Percentiles rank a stretch among this genome's conserved stretches.
Evolutionary conservation across 2,329 filamentous ascomycete genomes (phyloP).

Genomic region (Trichoderma simmonsii): DNA sequence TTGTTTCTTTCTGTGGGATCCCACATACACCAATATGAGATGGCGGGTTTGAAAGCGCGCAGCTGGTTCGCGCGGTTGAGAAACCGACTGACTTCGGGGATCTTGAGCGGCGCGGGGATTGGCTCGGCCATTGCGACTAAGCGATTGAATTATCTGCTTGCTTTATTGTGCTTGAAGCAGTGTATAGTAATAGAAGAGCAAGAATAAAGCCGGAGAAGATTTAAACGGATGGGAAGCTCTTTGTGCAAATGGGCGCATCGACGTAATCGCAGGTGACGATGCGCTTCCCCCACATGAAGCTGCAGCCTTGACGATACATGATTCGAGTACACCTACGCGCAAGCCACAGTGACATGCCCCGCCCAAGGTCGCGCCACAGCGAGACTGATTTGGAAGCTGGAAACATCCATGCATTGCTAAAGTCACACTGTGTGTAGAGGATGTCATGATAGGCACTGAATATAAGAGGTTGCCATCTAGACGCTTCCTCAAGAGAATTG

Average conservation of each 20-base stretch:
- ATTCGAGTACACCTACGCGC: not conserved
- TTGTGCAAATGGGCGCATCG: not conserved
- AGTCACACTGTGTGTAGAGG: not conserved
- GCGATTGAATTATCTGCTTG: not conserved
- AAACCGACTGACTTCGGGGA: conserved; percentile 80
- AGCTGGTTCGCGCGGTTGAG: conserved; percentile 81
- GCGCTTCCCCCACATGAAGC: conserved; percentile 8
- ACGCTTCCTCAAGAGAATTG: not conserved
- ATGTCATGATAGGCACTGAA: not conserved
- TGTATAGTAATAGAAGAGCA: not conserved
- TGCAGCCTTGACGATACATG: not conserved
- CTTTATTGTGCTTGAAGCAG: not conserved
- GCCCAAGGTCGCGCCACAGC: conserved; percentile 29
- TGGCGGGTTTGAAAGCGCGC: conserved; percentile 77
- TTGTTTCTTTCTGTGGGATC: too few species aligned
- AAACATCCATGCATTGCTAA: not conserved
- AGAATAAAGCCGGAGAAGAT: not conserved
- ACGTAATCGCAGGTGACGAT: conserved; percentile 14
- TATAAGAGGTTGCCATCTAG: not conserved
- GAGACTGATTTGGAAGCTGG: conserved; percentile 4
- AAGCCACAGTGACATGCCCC: conserved; percentile 16
- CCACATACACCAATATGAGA: conserved; percentile 94
- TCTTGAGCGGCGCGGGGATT: conserved; percentile 56
- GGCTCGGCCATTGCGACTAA: conserved; percentile 59
- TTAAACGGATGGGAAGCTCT: not conserved